Percentiles rank a stretch among this genome's conserved stretches.
Conservation (phyloP, 2,329 filamentous ascomycete genomes). For the Microcyclospora pomicola region DNA sequence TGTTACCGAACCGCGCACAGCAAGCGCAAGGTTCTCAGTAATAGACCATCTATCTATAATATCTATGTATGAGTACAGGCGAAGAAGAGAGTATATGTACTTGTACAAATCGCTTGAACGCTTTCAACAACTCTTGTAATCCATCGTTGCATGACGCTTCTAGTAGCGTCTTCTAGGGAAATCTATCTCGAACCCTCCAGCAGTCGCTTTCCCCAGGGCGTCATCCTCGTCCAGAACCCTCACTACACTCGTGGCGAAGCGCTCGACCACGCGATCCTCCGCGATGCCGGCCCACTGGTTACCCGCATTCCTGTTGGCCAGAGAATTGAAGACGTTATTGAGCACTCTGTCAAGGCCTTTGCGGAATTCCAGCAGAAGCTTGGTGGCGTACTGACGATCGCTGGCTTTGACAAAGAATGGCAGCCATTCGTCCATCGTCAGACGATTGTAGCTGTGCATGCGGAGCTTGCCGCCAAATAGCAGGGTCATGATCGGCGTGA, state of each 20-base stretch:
- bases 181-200: too few relatives aligned
- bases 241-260: slow-evolving; percentile 10
- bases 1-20: neutral
- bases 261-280: slow-evolving; percentile 10
- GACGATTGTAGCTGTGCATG: slow-evolving; percentile 7
- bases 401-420: slow-evolving; percentile 16
- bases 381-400: slow-evolving; percentile 10
- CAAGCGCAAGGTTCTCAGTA: neutral
- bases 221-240: slow-evolving; percentile 7
- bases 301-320: slow-evolving; percentile 3
- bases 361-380: slow-evolving; percentile 23
- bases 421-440: slow-evolving; percentile 26
- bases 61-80: neutral
- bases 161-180: too few relatives aligned
- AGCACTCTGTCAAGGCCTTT: slow-evolving; percentile 23
- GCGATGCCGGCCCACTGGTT: slow-evolving; percentile 2
- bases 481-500: slow-evolving; percentile 15
- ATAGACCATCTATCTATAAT: slow-evolving; percentile 1
- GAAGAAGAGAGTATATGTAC: too few relatives aligned
- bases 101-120: too few relatives aligned
- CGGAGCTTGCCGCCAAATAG: slow-evolving; percentile 20
- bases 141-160: too few relatives aligned
- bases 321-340: slow-evolving; percentile 13
- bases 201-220: too few relatives aligned
- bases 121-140: too few relatives aligned